Base-by-base conservation (phyloP, 2,329 filamentous ascomycete species). In the Calonectria naviculata region DNA sequence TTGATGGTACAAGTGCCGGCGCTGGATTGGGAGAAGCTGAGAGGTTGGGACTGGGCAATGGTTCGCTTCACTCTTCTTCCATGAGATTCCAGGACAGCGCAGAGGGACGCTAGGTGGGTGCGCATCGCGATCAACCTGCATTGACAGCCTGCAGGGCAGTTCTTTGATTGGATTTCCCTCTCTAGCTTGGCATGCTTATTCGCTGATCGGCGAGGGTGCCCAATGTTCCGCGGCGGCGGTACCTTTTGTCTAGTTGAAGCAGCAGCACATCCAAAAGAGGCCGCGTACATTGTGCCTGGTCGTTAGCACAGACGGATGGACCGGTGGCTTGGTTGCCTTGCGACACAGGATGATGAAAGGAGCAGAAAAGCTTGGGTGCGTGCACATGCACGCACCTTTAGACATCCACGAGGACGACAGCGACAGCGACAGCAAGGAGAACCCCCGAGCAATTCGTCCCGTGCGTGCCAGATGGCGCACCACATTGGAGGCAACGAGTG, bases 81-180 rank as follows among this genome's bases (percentile, higher is more conserved):
- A 66, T 10, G 54, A 66, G 67, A 44, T 70, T 70, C 62, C 56
- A 71, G 24, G 42, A 67, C 61, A 47, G 42, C 65, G 21, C 41
- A 46, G 26, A 34, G 66, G 31, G 29, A 12, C 29, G 29, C 61
- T 38, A 21, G 42, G 38, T 26, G 54, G 68, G 24, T 44, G 54
- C 36, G 36, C 29, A 71, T 67, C 56, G 54, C 69, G 69, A 71
- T 71, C 60, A 61, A 64, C 65, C 60, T 65, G 69, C 69, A 65
- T 68, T 71, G 69, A 71, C 69, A 68, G 61, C 29, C 69, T 71
- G 69, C 69, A 72, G 47, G 58, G 44, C 58, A 73, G 65, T 49
- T 38, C 56, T 65, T 47, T 42, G 62, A 41, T 54, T 67, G 61
- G 61, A 52, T 41, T 56, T 61, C 15, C 34, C 56, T 47, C 41